Conservation (phyloP, 768 basidiomycete genomes). For the Pisolithus sp. region DNA sequence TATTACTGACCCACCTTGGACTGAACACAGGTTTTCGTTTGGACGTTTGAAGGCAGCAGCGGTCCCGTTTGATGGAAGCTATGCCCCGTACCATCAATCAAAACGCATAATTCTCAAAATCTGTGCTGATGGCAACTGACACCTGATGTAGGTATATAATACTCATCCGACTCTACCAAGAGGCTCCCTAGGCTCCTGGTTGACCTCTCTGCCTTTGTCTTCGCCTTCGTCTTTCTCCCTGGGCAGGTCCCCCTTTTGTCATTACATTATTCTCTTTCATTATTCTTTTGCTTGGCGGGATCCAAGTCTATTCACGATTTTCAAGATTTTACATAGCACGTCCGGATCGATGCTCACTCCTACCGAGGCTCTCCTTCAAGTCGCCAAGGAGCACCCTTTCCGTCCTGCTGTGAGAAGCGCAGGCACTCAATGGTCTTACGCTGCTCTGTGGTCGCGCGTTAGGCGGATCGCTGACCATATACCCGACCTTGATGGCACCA, state of each 20-base stretch:
- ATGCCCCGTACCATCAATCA: not conserved
- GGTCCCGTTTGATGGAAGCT: not conserved
- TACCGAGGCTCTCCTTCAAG: slow-evolving; percentile 26
- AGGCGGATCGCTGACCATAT: slow-evolving; percentile 20
- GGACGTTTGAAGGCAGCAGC: no score
- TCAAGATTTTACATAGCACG: slow-evolving; percentile 2
- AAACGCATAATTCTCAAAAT: not conserved
- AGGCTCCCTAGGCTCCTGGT: slow-evolving; percentile 15
- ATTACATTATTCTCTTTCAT: not conserved
- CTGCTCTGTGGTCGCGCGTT: slow-evolving; percentile 27
- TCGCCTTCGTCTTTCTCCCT: slow-evolving; percentile 2
- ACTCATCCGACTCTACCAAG: not conserved
- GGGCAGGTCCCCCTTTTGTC: slow-evolving; percentile 16
- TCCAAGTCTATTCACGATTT: not conserved
- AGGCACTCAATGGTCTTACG: slow-evolving; percentile 23
- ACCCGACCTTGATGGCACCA: slow-evolving; percentile 7
- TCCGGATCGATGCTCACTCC: slow-evolving; percentile 16
- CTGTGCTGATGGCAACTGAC: slow-evolving; percentile 1
- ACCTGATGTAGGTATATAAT: not conserved
- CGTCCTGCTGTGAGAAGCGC: slow-evolving; percentile 15
- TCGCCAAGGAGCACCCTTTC: slow-evolving; percentile 22
- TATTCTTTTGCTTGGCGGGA: slow-evolving; percentile 4
- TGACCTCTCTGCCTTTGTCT: slow-evolving; percentile 13
- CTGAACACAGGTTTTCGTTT: no score
- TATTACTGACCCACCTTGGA: no score